These are phyloP conservation scores for Melanopsichium pennsylvanicum DNA, from an alignment of 1,284 basidiomycete species.

Conservation along the genomic window DNA sequence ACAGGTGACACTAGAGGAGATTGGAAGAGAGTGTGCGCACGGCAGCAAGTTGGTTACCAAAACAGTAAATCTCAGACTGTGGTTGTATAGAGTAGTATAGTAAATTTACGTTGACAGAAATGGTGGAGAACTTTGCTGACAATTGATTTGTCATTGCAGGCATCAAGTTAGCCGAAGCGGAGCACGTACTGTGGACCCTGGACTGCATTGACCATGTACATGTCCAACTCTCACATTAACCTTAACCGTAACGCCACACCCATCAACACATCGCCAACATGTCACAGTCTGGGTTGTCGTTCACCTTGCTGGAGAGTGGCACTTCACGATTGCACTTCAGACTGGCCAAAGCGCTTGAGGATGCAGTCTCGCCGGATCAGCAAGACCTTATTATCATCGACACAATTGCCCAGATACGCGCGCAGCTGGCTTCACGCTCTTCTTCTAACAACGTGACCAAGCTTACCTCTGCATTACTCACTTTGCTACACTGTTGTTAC, in stretches of 20 bases:
- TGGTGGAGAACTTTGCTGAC: slow-evolving; percentile 2
- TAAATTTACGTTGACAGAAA: neutral
- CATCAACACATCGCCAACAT: slow-evolving; percentile 1
- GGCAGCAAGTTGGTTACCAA: too few species aligned
- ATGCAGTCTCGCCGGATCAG: neutral
- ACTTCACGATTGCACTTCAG: slow-evolving; percentile 47
- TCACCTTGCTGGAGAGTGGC: slow-evolving; percentile 48
- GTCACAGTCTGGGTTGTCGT: slow-evolving; percentile 13
- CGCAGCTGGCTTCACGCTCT: slow-evolving; percentile 12
- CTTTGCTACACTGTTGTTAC: slow-evolving; percentile 37
- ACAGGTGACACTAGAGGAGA: too few species aligned
- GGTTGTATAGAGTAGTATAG: too few species aligned
- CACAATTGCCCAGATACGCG: slow-evolving; percentile 14
- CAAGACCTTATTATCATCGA: slow-evolving; percentile 22
- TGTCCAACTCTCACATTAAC: neutral
- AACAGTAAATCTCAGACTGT: too few species aligned
- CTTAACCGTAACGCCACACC: neutral
- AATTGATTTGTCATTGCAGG: slow-evolving; percentile 16
- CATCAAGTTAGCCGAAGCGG: too few species aligned
- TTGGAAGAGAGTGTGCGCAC: too few species aligned
- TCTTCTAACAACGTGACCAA: slow-evolving; percentile 10
- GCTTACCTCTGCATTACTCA: slow-evolving; percentile 19
- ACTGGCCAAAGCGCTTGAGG: slow-evolving; percentile 42
- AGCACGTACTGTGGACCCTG: slow-evolving; percentile 23
- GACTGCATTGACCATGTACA: neutral